Percentiles rank a stretch among this genome's conserved stretches.
Evolutionary conservation across 106 monocot species (phyloP).

Genomic region (Dioscorea dumetorum): DNA sequence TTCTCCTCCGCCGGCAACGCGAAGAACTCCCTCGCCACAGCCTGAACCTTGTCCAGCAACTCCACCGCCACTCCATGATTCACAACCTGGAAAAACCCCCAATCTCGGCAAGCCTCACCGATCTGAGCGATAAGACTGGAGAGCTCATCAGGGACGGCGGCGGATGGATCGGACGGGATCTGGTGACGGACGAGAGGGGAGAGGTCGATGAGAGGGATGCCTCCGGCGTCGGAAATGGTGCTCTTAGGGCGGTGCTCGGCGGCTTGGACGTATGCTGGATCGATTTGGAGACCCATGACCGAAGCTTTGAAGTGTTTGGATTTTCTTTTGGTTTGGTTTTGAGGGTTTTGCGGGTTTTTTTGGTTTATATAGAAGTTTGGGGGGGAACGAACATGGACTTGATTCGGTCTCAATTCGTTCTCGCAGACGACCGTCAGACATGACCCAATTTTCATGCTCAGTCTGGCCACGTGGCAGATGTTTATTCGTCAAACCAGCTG

Average conservation of each 20-base stretch:
- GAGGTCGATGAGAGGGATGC: conserved; percentile 27
- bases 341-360: too few species aligned
- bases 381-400: too few species aligned
- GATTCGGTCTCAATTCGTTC: too few species aligned
- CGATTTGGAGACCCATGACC: conserved; percentile 18
- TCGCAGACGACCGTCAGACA: too few species aligned
- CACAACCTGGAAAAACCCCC: conserved; percentile 74
- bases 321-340: too few species aligned
- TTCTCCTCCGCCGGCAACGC: conserved; percentile 43
- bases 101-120: conserved; percentile 39
- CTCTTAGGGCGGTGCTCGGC: conserved; percentile 30
- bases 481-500: too few species aligned
- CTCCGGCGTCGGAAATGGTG: conserved; percentile 7
- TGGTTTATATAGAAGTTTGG: too few species aligned
- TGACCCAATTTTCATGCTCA: too few species aligned
- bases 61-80: conserved; percentile 48
- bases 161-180: not conserved
- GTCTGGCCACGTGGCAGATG: too few species aligned
- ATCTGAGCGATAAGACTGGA: conserved; percentile 25
- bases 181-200: conserved; percentile 8
- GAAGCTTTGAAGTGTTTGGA: too few species aligned
- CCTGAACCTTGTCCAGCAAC: conserved; percentile 13
- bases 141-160: not conserved
- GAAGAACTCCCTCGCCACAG: conserved; percentile 44
- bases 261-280: conserved; percentile 30